These are phyloP conservation scores for Hapsidospora chrysogenum DNA, from an alignment of 495 filamentous ascomycete species.

Conservation along the genomic window DNA sequence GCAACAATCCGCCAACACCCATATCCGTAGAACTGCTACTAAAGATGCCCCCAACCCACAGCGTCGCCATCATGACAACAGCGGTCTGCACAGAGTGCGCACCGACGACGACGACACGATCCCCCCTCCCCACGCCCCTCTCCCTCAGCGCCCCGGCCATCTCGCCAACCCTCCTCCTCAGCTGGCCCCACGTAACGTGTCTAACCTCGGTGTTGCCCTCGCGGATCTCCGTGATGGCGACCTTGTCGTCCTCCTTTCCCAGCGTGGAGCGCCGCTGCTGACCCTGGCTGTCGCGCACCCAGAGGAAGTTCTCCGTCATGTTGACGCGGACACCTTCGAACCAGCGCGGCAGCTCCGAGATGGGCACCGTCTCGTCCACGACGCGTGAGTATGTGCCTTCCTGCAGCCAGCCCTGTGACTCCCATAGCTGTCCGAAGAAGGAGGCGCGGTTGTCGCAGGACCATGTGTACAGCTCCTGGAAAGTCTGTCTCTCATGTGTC, in stretches of 20 bases:
- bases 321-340: slow-evolving; percentile 48
- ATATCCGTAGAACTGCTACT: slow-evolving; percentile 63
- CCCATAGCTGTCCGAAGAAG: slow-evolving; percentile 53
- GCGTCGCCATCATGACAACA: slow-evolving; percentile 44
- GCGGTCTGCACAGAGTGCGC: slow-evolving; percentile 60
- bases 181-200: slow-evolving; percentile 44
- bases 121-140: slow-evolving; percentile 46
- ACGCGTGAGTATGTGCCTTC: slow-evolving; percentile 37
- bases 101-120: slow-evolving; percentile 54
- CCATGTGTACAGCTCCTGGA: slow-evolving; percentile 46
- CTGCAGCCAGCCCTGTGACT: slow-evolving; percentile 40
- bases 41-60: slow-evolving; percentile 53
- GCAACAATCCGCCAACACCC: slow-evolving; percentile 58
- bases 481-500: slow-evolving; percentile 31
- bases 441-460: slow-evolving; percentile 40
- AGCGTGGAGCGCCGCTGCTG: slow-evolving; percentile 17
- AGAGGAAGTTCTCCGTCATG: slow-evolving; percentile 49
- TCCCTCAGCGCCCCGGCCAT: slow-evolving; percentile 46
- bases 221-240: slow-evolving; percentile 53
- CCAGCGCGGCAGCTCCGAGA: slow-evolving; percentile 53
- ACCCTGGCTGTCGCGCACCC: slow-evolving; percentile 15
- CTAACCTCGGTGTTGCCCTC: slow-evolving; percentile 44
- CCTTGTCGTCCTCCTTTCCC: slow-evolving; percentile 51
- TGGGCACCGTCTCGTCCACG: slow-evolving; percentile 49
- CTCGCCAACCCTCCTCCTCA: slow-evolving; percentile 36